A percentile compares a stretch with the other conserved stretches of the same genome.
Conservation (phyloP, 306 rosid genomes). For the Gleditsia sinensis region DNA sequence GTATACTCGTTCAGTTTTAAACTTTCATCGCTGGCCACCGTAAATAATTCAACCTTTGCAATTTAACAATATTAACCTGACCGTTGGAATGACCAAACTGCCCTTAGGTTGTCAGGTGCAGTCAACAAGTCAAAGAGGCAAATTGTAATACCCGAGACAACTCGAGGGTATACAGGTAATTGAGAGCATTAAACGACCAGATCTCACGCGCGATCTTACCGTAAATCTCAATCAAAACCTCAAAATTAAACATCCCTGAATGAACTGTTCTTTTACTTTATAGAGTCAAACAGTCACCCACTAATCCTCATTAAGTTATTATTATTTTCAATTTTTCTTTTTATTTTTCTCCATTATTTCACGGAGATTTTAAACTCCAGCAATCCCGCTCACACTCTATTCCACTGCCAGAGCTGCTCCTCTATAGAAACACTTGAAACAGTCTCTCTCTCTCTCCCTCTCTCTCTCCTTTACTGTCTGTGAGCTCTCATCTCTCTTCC, state of each 20-base stretch:
- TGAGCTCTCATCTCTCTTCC: conserved; percentile 42
- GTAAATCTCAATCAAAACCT: conserved; percentile 19
- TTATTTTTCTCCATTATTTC: neutral
- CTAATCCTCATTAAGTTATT: neutral
- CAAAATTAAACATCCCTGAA: neutral
- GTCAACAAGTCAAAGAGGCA: neutral
- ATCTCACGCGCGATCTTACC: conserved; percentile 26
- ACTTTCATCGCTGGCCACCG: neutral
- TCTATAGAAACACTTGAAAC: conserved; percentile 5
- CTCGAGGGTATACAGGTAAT: neutral
- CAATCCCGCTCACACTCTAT: conserved; percentile 40
- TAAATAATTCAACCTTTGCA: neutral
- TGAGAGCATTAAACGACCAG: neutral
- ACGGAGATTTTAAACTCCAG: conserved; percentile 29
- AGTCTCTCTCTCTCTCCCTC: neutral
- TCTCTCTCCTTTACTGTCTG: conserved; percentile 12
- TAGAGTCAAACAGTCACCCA: conserved; percentile 37
- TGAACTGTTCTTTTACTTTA: conserved; percentile 35
- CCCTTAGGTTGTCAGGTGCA: neutral
- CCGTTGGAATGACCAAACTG: neutral
- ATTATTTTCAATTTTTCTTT: neutral
- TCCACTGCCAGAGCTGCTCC: conserved; percentile 27
- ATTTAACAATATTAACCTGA: conserved; percentile 3
- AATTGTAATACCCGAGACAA: neutral
- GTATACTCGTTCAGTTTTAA: too few relatives aligned